Base-by-base conservation (phyloP, 352 stramenopile genomes). In the Poterioochromonas sp. region DNA sequence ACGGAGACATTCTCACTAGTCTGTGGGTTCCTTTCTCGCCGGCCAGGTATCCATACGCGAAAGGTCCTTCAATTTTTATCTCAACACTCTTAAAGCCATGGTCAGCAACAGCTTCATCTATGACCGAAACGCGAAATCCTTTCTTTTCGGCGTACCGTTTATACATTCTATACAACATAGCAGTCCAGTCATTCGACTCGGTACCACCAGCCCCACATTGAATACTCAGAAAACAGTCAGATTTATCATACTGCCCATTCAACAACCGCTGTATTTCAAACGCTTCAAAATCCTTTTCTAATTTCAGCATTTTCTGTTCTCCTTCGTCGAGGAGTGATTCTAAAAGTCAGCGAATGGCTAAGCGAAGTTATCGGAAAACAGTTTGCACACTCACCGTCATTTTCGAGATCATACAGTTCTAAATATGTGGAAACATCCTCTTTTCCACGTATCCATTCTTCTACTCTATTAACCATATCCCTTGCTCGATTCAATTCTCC, bases 151-250 rank as follows among this genome's bases (percentile, higher is more conserved):
- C 85, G 70, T 88, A 88, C 0, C 92, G 86, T 60, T 84, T 80
- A 82, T 99, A 99, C 95, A 99, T 98, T 54, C 91, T 87, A 69
- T 91, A 85, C 32, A 99, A 83, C 86, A 98, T 97, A 26, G 86
- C 86, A 3, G 93, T 93, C 93, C 93, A 99, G 83, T 98, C 95
- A 69, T 91, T 95, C 71, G 90, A 93, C 83, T 99, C 95, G 0
- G 89, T 96, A 22, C 95, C 95, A 73, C 95, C 91, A 0, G 88
- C 88, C 3, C 90, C 90, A 26, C 88, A 89, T 43, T 63, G 47
- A 22, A 86, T 79, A 35, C 40, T 32, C 68, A 86, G 26, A 26
- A 81, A 78, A 71, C 81, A 85, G 37, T 76, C 80, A 58, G 62
- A 82, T 26, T 78, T 80, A 71, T 86, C 83, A 76, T 83, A 86